These are phyloP conservation scores for Colletotrichum ledebouriae DNA, from an alignment of 2,329 filamentous ascomycete species.

Conservation along the genomic window DNA sequence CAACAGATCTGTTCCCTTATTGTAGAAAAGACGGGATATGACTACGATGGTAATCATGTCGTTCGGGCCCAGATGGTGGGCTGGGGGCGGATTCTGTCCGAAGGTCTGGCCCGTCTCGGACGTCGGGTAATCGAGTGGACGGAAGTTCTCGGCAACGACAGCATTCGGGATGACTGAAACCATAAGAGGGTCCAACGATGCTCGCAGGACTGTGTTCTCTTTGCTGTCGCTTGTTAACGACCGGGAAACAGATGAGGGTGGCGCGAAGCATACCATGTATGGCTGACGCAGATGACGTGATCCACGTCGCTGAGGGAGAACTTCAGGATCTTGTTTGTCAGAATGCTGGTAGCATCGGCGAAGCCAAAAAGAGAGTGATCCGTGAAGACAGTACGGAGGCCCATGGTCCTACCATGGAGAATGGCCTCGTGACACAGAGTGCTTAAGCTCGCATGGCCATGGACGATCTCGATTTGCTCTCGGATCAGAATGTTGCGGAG, in stretches of 20 bases:
- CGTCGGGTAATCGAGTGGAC: conserved; percentile 67
- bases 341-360: conserved; percentile 93
- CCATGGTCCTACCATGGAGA: conserved; percentile 95
- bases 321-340: conserved; percentile 97
- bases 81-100: conserved; percentile 63
- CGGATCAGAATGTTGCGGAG: conserved; percentile 96
- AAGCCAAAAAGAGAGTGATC: conserved; percentile 98
- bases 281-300: conserved; percentile 97
- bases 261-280: conserved; percentile 81
- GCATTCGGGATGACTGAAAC: conserved; percentile 98
- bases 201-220: conserved; percentile 95
- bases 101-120: conserved; percentile 50
- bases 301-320: conserved; percentile 97
- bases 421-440: conserved; percentile 96
- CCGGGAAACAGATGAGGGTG: background rate
- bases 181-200: conserved; percentile 94
- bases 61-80: conserved; percentile 80
- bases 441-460: conserved; percentile 95
- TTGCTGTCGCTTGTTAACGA: conserved; percentile 71
- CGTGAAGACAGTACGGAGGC: conserved; percentile 93
- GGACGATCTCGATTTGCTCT: conserved; percentile 95
- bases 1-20: conserved; percentile 97
- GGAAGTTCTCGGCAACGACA: conserved; percentile 96
- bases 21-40: conserved; percentile 97
- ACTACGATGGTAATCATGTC: conserved; percentile 97